A percentile compares a stretch with the other conserved stretches of the same genome.
Evolutionary conservation across 108 stramenopile species (phyloP).

Genomic region (Thalassiosira profunda): DNA sequence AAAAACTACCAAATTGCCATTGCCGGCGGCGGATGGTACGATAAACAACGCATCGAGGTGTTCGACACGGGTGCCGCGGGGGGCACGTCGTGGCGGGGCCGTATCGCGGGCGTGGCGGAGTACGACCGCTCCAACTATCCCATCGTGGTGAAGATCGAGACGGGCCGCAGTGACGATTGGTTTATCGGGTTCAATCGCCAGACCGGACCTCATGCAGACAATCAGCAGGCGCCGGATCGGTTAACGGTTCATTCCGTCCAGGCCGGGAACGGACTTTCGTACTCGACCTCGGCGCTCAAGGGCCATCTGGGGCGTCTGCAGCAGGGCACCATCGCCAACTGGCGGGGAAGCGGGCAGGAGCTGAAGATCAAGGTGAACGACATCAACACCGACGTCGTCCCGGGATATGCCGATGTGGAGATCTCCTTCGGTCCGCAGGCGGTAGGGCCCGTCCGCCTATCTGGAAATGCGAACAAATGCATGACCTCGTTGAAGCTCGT

Average conservation of each 20-base stretch:
- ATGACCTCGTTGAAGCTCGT: too few species aligned
- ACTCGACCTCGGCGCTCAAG: slow-evolving; percentile 16
- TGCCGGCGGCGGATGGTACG: not conserved
- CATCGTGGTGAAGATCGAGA: slow-evolving; percentile 30
- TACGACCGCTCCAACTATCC: slow-evolving; percentile 2
- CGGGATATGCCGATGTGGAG: slow-evolving; percentile 27
- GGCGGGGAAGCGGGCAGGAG: slow-evolving; percentile 9
- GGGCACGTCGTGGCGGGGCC: not conserved
- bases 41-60: not conserved
- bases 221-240: slow-evolving; percentile 1
- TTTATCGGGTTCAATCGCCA: slow-evolving; percentile 30
- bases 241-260: slow-evolving; percentile 1
- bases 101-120: slow-evolving; percentile 6
- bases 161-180: slow-evolving; percentile 8
- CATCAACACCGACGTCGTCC: slow-evolving; percentile 15
- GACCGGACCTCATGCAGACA: not conserved
- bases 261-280: slow-evolving; percentile 4
- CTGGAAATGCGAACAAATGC: too few species aligned
- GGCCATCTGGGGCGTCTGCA: slow-evolving; percentile 4
- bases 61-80: slow-evolving; percentile 1
- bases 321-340: not conserved
- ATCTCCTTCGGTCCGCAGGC: slow-evolving; percentile 16
- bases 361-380: slow-evolving; percentile 11
- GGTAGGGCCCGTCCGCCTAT: too few species aligned
- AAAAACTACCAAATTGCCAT: slow-evolving; percentile 2